These are phyloP conservation scores for Populus simonii DNA, from an alignment of 345 rosid species.

Conservation along the genomic window DNA sequence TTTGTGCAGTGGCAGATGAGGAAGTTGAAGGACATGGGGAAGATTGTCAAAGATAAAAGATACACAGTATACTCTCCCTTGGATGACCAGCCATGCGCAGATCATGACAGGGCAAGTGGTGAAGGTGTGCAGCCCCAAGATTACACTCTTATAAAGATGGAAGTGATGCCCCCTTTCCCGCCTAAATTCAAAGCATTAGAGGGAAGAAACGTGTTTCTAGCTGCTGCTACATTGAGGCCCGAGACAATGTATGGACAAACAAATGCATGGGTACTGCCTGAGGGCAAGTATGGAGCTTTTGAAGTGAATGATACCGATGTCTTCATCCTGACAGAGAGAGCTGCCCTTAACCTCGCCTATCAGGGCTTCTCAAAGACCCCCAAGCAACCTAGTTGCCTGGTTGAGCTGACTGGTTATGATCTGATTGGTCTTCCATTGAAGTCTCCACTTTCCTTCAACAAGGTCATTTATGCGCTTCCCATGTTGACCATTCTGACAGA, in stretches of 20 bases:
- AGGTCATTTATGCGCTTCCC: constrained; percentile 85
- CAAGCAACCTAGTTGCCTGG: constrained; percentile 70
- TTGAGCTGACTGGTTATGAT: constrained; percentile 79
- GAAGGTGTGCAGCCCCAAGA: constrained; percentile 99
- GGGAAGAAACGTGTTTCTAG: constrained; percentile 75
- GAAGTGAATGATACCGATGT: constrained; percentile 80
- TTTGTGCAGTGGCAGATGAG: constrained; percentile 94
- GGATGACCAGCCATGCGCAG: constrained; percentile 96
- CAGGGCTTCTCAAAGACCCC: constrained; percentile 72
- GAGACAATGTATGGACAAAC: constrained; percentile 98
- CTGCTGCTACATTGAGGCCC: constrained; percentile 89
- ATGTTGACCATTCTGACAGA: constrained; percentile 88
- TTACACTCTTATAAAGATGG: constrained; percentile 87
- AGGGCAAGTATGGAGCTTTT: constrained; percentile 90
- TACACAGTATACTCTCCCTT: constrained; percentile 83
- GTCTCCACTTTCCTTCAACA: constrained; percentile 66
- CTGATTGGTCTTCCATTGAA: constrained; percentile 78
- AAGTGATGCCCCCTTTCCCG: constrained; percentile 66
- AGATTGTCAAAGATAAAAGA: constrained; percentile 76
- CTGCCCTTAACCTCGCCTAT: constrained; percentile 87
- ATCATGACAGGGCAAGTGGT: constrained; percentile 90
- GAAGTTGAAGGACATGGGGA: constrained; percentile 82
- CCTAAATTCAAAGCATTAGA: constrained; percentile 57
- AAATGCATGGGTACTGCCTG: constrained; percentile 94
- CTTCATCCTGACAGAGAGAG: constrained; percentile 64